Conservation (phyloP, 352 stramenopile species). For the Globisporangium nodosum region DNA sequence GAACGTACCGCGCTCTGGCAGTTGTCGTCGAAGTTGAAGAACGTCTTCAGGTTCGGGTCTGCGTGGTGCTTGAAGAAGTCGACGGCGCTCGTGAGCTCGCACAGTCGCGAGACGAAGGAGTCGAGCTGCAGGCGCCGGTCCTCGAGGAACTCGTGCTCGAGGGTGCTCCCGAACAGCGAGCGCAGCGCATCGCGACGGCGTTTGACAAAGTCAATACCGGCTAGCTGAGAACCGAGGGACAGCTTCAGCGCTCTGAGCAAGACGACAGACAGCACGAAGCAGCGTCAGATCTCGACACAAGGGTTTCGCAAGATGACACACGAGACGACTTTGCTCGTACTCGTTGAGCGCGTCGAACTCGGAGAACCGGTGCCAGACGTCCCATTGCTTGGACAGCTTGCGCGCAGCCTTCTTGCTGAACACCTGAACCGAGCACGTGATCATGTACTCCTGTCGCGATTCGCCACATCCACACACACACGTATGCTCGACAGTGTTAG, state of each 20-base stretch:
- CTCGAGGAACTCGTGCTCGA: slow-evolving; percentile 58
- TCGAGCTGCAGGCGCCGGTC: slow-evolving; percentile 46
- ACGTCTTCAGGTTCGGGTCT: slow-evolving; percentile 40
- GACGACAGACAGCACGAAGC: too few relatives aligned
- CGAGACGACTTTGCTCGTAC: slow-evolving; percentile 11
- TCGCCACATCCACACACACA: too few relatives aligned
- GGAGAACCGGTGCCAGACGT: slow-evolving; percentile 60
- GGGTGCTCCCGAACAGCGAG: slow-evolving; percentile 37
- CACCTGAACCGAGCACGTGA: slow-evolving; percentile 51
- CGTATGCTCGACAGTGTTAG: too few relatives aligned
- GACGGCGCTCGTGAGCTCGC: slow-evolving; percentile 30
- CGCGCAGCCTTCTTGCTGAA: slow-evolving; percentile 41
- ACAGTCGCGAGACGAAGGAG: slow-evolving; percentile 40
- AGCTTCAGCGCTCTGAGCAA: slow-evolving; percentile 27
- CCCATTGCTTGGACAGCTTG: slow-evolving; percentile 52
- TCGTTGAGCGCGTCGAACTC: slow-evolving; percentile 55
- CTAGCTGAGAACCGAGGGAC: slow-evolving; percentile 39
- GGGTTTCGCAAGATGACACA: too few relatives aligned
- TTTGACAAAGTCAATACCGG: slow-evolving; percentile 45
- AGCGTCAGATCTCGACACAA: background rate
- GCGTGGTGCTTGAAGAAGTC: slow-evolving; percentile 60
- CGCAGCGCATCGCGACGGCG: slow-evolving; percentile 44
- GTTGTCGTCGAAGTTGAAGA: slow-evolving; percentile 61
- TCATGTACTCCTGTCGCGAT: slow-evolving; percentile 46
- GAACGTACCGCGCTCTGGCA: slow-evolving; percentile 50